Evolutionary conservation across 1,139 yeast species (phyloP), one percentile per base, ranked within the genome.

Genomic region (Saccharomyces hybrid): DNA sequence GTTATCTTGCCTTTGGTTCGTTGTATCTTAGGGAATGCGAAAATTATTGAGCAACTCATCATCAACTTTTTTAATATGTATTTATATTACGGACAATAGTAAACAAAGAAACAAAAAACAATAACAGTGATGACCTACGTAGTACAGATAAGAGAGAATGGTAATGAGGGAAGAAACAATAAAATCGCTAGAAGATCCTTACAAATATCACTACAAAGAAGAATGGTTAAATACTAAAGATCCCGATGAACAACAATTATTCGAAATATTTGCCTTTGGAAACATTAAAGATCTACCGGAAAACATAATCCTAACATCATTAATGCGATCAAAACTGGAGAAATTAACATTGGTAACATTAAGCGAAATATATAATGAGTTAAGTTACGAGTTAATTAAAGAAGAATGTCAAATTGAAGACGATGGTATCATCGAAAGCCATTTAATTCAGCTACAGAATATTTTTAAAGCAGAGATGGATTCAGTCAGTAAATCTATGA

Each of bases 191-290:
- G 67, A 65, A 50, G 59, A 60, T 32, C 63, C 61, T 1, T 13
- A 51, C 3, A 53, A 34, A 13, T 56, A 57, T 20, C 63, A 63
- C 50, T 67, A 59, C 54, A 66, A 66, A 48, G 52, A 58, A 13
- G 51, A 58, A 31, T 67, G 71, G 71, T 47, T 64, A 7, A 49
- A 48, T 5, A 54, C 52, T 16, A 48, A 47, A 2, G 53, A 50
- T 5, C 44, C 11, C n/a, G 28, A 44, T 5, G 57, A 57, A 34
- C 54, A 54, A 11, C 31, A 51, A 9, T 16, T 62, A 11, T 54
- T 64, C 16, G 70, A 67, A 41, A 50, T 67, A 26, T 63, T 64
- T 46, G 51, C 66, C 27, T 68, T 67, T 55, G 70, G 70, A 11
- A 58, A 58, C 4, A 49, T 65, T 5, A 49, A 53, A 13, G 67